Base-by-base conservation (phyloP, 495 filamentous ascomycete species). In the Lasiosphaeria miniovina region DNA sequence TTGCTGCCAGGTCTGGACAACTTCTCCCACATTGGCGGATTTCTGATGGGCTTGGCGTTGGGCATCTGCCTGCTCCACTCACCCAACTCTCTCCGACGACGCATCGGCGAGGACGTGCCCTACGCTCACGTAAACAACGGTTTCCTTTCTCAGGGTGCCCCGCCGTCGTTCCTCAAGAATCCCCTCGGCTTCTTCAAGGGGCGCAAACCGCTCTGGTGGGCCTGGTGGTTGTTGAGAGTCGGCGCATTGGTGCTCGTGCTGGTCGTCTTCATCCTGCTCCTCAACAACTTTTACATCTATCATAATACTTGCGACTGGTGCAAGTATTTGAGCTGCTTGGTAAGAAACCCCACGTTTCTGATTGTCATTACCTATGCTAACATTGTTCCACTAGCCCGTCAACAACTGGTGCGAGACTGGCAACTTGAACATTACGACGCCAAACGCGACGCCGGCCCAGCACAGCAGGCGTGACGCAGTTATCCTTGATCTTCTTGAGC, bases 1-100 rank as follows among this genome's bases (percentile, higher is more conserved):
- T 83, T 98, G 17, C 83, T 98, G 1, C 94, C 94, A 0, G 93
- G 92, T 7, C 74, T 98, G 48, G 94, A 98, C 77, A 98, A 98
- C 73, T 98, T 98, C 75, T 87, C 89, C 32, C 94, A 98, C 66
- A 96, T 98, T 60, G 94, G 94, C 38, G 94, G 94, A 8, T 97
- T 98, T 69, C 74, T 96, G 53, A 94, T 96, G 87, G 94, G 94
- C 0, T 74, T 98, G 14, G 88, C 87, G 5, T 82, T 97, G 32
- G 94, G 94, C 5, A 77, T 98, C 38, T 91, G 87, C 63, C 74
- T 98, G 48, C 80, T 98, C 65, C 91, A 89, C 63, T 96, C 94
- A 6, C 94, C 94, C 0, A 88, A 89, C 60, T 77, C 84, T 4
- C 82, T 98, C 11, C 84, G 91, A 2, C 80, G 86, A 36, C 86